A percentile compares a stretch with the other conserved stretches of the same genome.
phyloP scores from a whole-genome alignment of 2,329 filamentous ascomycete species.

The Colletotrichum orbiculare region DNA sequence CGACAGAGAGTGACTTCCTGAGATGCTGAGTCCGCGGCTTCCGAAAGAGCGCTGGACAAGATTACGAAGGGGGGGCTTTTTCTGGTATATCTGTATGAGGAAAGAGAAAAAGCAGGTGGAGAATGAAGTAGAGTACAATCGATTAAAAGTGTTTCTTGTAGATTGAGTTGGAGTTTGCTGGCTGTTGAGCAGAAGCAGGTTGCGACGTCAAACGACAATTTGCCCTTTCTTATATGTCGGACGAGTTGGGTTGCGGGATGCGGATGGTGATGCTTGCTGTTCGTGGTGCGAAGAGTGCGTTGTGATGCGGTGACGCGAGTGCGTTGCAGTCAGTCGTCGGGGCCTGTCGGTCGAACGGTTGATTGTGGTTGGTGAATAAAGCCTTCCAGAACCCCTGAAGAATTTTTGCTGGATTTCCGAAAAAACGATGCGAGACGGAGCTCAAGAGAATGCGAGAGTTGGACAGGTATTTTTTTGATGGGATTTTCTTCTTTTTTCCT shows the following conservation, averaged over 20 bases:
- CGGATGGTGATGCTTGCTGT: slow-evolving; percentile 5
- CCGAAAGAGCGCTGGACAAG: slow-evolving; percentile 26
- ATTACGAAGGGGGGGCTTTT: slow-evolving; percentile 24
- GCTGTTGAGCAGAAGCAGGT: slow-evolving; percentile 23
- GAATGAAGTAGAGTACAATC: slow-evolving; percentile 46
- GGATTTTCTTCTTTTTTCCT: slow-evolving; percentile 17
- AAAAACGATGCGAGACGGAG: slow-evolving; percentile 37
- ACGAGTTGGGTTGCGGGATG: not conserved
- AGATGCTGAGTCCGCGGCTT: not conserved
- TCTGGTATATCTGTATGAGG: slow-evolving; percentile 17
- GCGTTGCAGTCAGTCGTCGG: slow-evolving; percentile 1
- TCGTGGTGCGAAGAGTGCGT: slow-evolving; percentile 2
- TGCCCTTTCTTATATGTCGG: not conserved
- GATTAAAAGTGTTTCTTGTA: slow-evolving; percentile 49
- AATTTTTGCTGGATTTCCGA: slow-evolving; percentile 22
- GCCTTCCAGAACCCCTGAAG: slow-evolving; percentile 32
- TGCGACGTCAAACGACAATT: not conserved
- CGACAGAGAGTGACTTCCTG: not conserved
- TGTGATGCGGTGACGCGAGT: slow-evolving; percentile 26
- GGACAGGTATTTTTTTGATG: slow-evolving; percentile 3
- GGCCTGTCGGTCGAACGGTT: not conserved
- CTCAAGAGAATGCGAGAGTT: slow-evolving; percentile 35
- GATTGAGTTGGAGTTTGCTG: not conserved
- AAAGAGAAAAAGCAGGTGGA: slow-evolving; percentile 21
- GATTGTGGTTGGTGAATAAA: slow-evolving; percentile 23